These are phyloP conservation scores for Oleoguttula mirabilis DNA, from an alignment of 495 filamentous ascomycete genomes.

Conservation along the genomic window DNA sequence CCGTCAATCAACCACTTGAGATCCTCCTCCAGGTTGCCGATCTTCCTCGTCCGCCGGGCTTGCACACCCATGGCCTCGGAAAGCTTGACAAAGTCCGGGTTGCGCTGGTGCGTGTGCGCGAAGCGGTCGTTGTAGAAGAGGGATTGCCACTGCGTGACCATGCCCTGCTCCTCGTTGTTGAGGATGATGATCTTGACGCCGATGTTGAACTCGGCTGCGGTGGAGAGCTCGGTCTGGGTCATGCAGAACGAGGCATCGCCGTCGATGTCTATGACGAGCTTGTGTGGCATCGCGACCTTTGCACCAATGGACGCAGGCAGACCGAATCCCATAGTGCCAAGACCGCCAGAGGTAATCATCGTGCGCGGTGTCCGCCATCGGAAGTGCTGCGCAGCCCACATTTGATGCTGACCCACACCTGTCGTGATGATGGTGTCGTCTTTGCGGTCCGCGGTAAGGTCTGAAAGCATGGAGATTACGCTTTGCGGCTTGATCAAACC, in stretches of 20 bases:
- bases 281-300: slow-evolving; percentile 76
- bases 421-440: slow-evolving; percentile 75
- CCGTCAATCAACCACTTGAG: slow-evolving; percentile 76
- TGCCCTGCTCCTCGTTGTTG: slow-evolving; percentile 94
- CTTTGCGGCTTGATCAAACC: slow-evolving; percentile 81
- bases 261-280: slow-evolving; percentile 85
- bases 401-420: slow-evolving; percentile 91
- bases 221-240: slow-evolving; percentile 87
- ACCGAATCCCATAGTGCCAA: slow-evolving; percentile 93
- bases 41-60: slow-evolving; percentile 55
- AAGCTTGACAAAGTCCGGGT: slow-evolving; percentile 86
- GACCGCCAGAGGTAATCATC: slow-evolving; percentile 82
- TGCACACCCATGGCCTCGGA: slow-evolving; percentile 45
- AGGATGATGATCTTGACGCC: slow-evolving; percentile 82
- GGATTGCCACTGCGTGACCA: slow-evolving; percentile 95
- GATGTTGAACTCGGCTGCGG: slow-evolving; percentile 82
- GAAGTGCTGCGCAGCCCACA: slow-evolving; percentile 95
- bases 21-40: slow-evolving; percentile 63
- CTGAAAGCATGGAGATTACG: slow-evolving; percentile 69
- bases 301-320: slow-evolving; percentile 88
- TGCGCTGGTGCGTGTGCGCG: slow-evolving; percentile 81
- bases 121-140: slow-evolving; percentile 90
- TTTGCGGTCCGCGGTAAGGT: slow-evolving; percentile 60
- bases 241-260: slow-evolving; percentile 96
- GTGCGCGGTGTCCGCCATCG: slow-evolving; percentile 77